These are phyloP conservation scores for Fraxinus paxiana DNA, from an alignment of 305 asterid genomes.

Conservation along the genomic window DNA sequence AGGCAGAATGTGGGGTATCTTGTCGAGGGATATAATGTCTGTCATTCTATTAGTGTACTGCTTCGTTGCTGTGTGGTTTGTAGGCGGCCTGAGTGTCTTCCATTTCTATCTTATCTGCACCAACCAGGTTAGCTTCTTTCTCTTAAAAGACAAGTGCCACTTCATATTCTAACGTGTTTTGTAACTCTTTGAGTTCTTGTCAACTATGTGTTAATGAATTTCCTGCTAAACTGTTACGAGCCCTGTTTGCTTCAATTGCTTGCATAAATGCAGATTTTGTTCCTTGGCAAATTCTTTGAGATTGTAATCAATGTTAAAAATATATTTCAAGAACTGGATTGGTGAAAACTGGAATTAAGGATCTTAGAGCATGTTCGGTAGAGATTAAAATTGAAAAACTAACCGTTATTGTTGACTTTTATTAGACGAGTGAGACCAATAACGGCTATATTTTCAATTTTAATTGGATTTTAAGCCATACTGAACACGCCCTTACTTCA, in stretches of 20 bases:
- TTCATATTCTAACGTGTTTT: background rate
- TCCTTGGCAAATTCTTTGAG: background rate
- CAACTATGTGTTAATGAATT: background rate
- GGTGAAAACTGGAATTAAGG: background rate
- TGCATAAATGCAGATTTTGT: background rate
- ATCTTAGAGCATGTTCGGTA: background rate
- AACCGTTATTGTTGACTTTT: too few relatives aligned
- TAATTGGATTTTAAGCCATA: too few relatives aligned
- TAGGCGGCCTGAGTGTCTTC: constrained; percentile 83
- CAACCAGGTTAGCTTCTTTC: constrained; percentile 53
- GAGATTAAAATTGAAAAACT: too few relatives aligned
- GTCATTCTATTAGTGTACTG: constrained; percentile 61
- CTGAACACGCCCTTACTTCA: background rate
- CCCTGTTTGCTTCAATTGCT: constrained; percentile 1
- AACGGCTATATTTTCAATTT: too few relatives aligned
- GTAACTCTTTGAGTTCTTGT: background rate
- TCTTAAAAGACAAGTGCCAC: background rate
- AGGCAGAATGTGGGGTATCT: constrained; percentile 49
- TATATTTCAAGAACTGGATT: background rate
- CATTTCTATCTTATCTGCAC: constrained; percentile 77
- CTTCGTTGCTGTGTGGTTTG: constrained; percentile 88
- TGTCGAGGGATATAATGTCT: constrained; percentile 58
- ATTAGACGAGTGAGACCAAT: too few relatives aligned
- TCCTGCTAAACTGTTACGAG: background rate
- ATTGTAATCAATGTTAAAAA: background rate